Evolutionary conservation across 2,329 filamentous ascomycete genomes (phyloP).

Genomic region (Diaporthe vexans): DNA sequence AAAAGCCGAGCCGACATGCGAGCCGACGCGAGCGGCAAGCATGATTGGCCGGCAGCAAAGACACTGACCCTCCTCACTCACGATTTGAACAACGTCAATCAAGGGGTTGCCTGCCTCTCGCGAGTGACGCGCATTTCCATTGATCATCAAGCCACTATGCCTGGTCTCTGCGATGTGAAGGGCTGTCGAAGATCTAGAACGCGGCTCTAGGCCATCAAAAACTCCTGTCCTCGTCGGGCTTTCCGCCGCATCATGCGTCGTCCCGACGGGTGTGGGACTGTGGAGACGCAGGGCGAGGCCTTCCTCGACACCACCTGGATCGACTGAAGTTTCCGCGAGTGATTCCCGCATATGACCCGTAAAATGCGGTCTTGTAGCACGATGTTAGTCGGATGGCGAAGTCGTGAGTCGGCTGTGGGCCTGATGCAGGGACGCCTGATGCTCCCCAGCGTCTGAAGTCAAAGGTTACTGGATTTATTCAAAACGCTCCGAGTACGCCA

Average conservation of each 20-base stretch:
- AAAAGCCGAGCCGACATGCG: constrained; percentile 18
- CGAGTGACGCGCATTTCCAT: constrained; percentile 10
- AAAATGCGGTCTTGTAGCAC: constrained; percentile 18
- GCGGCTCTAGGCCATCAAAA: neutral
- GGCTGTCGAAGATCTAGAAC: neutral
- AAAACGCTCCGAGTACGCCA: neutral
- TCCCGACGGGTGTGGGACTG: constrained; percentile 24
- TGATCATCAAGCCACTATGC: neutral
- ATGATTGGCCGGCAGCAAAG: neutral
- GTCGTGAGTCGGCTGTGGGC: constrained; percentile 24
- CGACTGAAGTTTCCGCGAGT: constrained; percentile 13
- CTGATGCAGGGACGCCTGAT: neutral
- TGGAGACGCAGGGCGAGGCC: constrained; percentile 16
- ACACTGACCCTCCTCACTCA: neutral
- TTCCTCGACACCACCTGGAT: constrained; percentile 6
- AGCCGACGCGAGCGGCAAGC: constrained; percentile 8
- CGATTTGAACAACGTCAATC: neutral
- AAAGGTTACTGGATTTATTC: neutral
- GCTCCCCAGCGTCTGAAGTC: neutral
- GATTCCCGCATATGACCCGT: neutral
- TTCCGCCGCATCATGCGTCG: constrained; percentile 13
- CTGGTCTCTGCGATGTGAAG: no score
- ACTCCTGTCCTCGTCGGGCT: constrained; percentile 2
- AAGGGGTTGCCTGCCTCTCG: constrained; percentile 10
- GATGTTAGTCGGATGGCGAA: constrained; percentile 13